phyloP scores from a whole-genome alignment of 306 rosid genomes.

The Prunus mongolica region DNA sequence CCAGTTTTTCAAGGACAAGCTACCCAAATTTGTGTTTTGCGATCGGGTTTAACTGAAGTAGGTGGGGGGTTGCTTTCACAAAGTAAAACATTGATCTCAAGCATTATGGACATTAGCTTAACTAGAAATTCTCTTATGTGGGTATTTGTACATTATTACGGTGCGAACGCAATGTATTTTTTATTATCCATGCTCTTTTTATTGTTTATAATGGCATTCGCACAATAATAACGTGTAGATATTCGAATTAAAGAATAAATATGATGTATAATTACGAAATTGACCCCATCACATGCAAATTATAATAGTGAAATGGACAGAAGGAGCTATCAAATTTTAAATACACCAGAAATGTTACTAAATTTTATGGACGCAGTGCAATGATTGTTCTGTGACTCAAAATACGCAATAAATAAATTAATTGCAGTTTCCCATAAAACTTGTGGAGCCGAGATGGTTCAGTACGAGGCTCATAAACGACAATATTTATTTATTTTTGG shows the following conservation, averaged over 20 bases:
- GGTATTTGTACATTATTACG: no score
- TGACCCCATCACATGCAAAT: neutral
- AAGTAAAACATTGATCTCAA: constrained; percentile 14
- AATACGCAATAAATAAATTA: neutral
- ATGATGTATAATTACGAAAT: neutral
- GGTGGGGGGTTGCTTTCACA: constrained; percentile 31
- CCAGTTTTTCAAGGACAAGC: constrained; percentile 3
- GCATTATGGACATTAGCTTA: neutral
- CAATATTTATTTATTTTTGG: no score
- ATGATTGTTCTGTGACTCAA: constrained; percentile 12
- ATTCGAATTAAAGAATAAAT: no score
- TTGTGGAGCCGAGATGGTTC: constrained; percentile 7
- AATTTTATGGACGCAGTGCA: constrained; percentile 1
- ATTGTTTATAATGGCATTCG: no score
- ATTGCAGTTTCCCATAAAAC: neutral
- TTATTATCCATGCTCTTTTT: fast-evolving
- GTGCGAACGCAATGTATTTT: no score
- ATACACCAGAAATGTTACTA: neutral
- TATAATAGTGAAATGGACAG: neutral
- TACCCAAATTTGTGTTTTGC: no score
- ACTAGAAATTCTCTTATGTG: no score
- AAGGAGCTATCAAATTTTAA: constrained; percentile 2
- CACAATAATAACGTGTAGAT: no score
- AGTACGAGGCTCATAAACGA: constrained; percentile 13
- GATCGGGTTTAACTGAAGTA: constrained; percentile 7